Percentiles rank a stretch among this genome's conserved stretches.
Evolutionary conservation across 2,329 filamentous ascomycete genomes (phyloP).

Genomic region (Cytospora schulzeri): DNA sequence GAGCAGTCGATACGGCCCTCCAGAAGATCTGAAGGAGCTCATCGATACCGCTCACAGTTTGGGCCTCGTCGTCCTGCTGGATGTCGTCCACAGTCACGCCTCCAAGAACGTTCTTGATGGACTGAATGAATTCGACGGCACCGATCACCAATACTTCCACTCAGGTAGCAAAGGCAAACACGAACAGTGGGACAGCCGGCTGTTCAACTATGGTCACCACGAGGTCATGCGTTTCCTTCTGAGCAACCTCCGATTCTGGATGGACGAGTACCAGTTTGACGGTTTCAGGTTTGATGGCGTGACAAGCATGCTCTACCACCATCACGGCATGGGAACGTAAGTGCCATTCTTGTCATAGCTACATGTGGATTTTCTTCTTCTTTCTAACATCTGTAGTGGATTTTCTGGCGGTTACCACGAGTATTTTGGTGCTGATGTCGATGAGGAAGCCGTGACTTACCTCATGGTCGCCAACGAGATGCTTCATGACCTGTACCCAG

Average conservation of each 20-base stretch:
- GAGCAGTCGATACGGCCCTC: slow-evolving; percentile 90
- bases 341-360: slow-evolving; percentile 37
- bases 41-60: slow-evolving; percentile 92
- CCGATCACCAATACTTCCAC: slow-evolving; percentile 96
- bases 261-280: slow-evolving; percentile 97
- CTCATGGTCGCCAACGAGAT: slow-evolving; percentile 96
- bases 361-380: not conserved
- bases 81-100: slow-evolving; percentile 96
- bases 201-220: slow-evolving; percentile 96
- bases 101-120: slow-evolving; percentile 97
- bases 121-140: slow-evolving; percentile 92
- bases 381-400: slow-evolving; percentile 58
- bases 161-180: slow-evolving; percentile 81
- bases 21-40: slow-evolving; percentile 94
- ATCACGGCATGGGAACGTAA: slow-evolving; percentile 96
- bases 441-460: slow-evolving; percentile 92
- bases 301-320: slow-evolving; percentile 94
- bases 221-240: slow-evolving; percentile 95
- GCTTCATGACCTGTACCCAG: slow-evolving; percentile 86
- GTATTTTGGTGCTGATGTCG: slow-evolving; percentile 87
- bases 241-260: slow-evolving; percentile 97
- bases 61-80: slow-evolving; percentile 87
- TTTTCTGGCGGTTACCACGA: slow-evolving; percentile 98
- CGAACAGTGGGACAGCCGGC: slow-evolving; percentile 91
- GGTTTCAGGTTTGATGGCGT: slow-evolving; percentile 98